A percentile compares a stretch with the other conserved stretches of the same genome.
Conservation (phyloP, 1,284 basidiomycete species). For the Tilletia indica region DNA sequence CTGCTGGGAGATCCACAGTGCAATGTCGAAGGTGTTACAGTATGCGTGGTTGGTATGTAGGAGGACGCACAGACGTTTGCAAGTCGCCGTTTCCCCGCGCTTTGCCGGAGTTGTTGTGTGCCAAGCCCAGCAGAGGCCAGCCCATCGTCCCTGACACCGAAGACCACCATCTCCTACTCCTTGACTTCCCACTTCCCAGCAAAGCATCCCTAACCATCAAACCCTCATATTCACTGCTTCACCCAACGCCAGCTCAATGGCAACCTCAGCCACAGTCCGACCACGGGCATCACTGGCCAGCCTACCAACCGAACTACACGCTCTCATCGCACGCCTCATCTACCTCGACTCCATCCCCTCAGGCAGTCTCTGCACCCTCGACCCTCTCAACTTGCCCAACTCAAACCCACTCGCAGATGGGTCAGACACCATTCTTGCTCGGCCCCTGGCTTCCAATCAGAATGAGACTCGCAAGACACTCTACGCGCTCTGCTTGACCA, state of each 20-base stretch:
- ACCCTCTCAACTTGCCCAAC: slow-evolving; percentile 49
- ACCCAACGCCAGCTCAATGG: background rate
- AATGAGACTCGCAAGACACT: slow-evolving; percentile 43
- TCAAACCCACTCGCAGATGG: slow-evolving; percentile 29
- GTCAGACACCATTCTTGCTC: background rate
- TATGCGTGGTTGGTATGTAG: too few relatives aligned
- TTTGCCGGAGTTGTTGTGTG: too few relatives aligned
- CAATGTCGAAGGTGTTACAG: too few relatives aligned
- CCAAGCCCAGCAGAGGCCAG: too few relatives aligned
- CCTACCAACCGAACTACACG: slow-evolving; percentile 27
- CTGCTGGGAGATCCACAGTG: too few relatives aligned
- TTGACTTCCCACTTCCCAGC: too few relatives aligned
- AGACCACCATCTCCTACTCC: too few relatives aligned
- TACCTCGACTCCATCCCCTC: slow-evolving; percentile 43
- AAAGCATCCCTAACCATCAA: too few relatives aligned
- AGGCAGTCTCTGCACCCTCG: slow-evolving; percentile 45
- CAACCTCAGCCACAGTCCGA: background rate
- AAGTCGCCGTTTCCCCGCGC: too few relatives aligned
- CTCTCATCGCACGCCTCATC: slow-evolving; percentile 23
- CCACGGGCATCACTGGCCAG: slow-evolving; percentile 14
- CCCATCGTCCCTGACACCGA: too few relatives aligned
- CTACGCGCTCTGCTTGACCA: slow-evolving; percentile 50
- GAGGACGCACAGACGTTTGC: too few relatives aligned
- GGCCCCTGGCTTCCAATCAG: slow-evolving; percentile 43
- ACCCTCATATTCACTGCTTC: background rate